Evolutionary conservation across 1,284 basidiomycete genomes (phyloP), one percentile per base, ranked within the genome.

Genomic region (Ustilago bromivora): DNA sequence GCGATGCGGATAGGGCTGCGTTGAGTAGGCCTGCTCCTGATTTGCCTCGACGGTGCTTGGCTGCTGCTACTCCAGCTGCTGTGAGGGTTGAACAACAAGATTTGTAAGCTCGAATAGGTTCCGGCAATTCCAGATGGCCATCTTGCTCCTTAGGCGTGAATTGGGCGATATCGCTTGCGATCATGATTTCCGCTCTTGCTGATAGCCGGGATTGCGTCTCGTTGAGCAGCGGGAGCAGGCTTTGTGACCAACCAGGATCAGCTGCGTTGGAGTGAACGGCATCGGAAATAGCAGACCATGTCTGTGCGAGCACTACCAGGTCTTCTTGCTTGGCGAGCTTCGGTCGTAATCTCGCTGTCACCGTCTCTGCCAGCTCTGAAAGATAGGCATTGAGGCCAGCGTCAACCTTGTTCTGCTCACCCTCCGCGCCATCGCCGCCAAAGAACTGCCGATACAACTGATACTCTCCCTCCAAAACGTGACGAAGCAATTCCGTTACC

Each of bases 11-110:
- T 9, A 72, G 57, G 1, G 76, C 77, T 15, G 77, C 77, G 57
- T 79, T 70, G 2, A 79, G 57, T 47, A 79, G 31, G 0, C 77
- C 77, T 6, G 77, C 77, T 3, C 77, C 77, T 2, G 74, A 76
- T 63, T 71, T 79, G 38, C 51, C 76, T 8, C 77, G 51, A 9
- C 65, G 58, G 41, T 76, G 76, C n/a, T 51, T 62, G 1, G 38
- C 28, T 1, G 61, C 34, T 5, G 15, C 36, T 38, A 38, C 5
- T 13, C 55, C 41, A 31, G 59, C 3, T n/a, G 51, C 7, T 17
- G 60, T 51, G 13, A 51, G 17, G 19, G 41, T 10, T 19, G 23
- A n/a, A 28, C 23, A 23, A 49, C 36, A 51, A 4, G 63, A 40
- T 34, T 65, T 67, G 47, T 70, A 69, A 0, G 49, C 51, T 1